Conservation (phyloP, 371 early-diverging fungal species). For the Coemansia sp. region DNA sequence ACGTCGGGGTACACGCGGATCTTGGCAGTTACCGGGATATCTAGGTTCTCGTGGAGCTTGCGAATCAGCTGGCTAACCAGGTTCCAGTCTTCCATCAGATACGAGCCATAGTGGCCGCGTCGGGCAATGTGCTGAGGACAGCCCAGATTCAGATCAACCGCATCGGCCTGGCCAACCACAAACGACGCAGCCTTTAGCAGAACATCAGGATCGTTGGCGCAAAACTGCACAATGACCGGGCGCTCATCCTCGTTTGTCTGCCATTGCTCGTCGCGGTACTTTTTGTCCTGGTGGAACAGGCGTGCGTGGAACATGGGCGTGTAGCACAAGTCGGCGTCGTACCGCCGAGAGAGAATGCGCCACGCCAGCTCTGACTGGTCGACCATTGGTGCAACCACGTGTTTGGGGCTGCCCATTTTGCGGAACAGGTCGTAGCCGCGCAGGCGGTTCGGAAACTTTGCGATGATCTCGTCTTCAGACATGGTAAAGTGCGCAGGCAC, state of each 20-base stretch:
- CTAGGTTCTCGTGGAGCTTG: constrained; percentile 74
- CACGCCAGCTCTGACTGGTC: constrained; percentile 91
- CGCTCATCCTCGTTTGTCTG: constrained; percentile 73
- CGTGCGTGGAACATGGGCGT: constrained; percentile 99
- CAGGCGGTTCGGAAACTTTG: constrained; percentile 59
- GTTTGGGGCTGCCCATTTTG: constrained; percentile 68
- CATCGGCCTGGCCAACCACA: constrained; percentile 87
- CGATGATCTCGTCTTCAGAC: constrained; percentile 47
- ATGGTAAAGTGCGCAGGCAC: constrained; percentile 43
- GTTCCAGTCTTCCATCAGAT: constrained; percentile 95
- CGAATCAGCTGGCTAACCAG: constrained; percentile 66
- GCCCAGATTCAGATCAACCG: constrained; percentile 97
- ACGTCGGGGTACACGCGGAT: constrained; percentile 92
- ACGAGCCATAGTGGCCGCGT: constrained; percentile 95
- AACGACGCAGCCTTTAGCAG: constrained; percentile 83
- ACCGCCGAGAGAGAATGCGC: constrained; percentile 85
- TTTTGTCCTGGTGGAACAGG: constrained; percentile 68
- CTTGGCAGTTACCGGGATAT: constrained; percentile 97
- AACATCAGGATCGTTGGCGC: constrained; percentile 91
- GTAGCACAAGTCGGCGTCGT: constrained; percentile 93
- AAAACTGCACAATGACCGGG: constrained; percentile 96
- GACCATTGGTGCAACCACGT: constrained; percentile 93
- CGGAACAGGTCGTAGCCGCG: constrained; percentile 80
- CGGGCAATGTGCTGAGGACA: constrained; percentile 98
- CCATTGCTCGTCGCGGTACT: constrained; percentile 77